A percentile compares a stretch with the other conserved stretches of the same genome.
Conservation (phyloP, 2,329 filamentous ascomycete genomes). For the Davidsoniella eucalypti region DNA sequence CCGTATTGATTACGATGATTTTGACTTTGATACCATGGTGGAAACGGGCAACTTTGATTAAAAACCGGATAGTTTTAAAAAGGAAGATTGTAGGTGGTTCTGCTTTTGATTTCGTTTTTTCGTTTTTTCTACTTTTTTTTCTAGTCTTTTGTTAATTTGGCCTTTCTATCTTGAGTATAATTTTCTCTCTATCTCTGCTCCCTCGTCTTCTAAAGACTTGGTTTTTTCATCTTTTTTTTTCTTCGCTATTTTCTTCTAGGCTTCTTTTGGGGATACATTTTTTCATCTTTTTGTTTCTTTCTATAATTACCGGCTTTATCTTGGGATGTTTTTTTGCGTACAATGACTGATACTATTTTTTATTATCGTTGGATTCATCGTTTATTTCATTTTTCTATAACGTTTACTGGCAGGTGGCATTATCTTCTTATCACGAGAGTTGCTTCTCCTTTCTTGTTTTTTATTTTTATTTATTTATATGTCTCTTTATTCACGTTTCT, state of each 20-base stretch:
- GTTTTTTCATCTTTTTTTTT: no score
- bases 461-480: background rate
- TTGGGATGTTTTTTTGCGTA: background rate
- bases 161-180: background rate
- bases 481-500: background rate
- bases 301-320: background rate
- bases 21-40: background rate
- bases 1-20: background rate
- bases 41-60: no score
- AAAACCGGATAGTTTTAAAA: no score
- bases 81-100: background rate
- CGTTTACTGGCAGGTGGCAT: no score
- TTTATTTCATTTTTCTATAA: no score
- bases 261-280: background rate
- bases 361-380: background rate
- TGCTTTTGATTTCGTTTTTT: constrained; percentile 3
- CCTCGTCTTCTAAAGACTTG: background rate
- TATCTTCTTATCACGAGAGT: background rate
- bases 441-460: background rate
- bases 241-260: background rate
- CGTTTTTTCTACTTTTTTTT: background rate
- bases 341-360: background rate
- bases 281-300: background rate
- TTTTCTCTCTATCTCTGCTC: constrained; percentile 1
- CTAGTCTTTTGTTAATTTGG: background rate